Percentiles rank a stretch among this genome's conserved stretches.
Conservation (phyloP, 2,329 filamentous ascomycete species). For the Truncatella angustata region DNA sequence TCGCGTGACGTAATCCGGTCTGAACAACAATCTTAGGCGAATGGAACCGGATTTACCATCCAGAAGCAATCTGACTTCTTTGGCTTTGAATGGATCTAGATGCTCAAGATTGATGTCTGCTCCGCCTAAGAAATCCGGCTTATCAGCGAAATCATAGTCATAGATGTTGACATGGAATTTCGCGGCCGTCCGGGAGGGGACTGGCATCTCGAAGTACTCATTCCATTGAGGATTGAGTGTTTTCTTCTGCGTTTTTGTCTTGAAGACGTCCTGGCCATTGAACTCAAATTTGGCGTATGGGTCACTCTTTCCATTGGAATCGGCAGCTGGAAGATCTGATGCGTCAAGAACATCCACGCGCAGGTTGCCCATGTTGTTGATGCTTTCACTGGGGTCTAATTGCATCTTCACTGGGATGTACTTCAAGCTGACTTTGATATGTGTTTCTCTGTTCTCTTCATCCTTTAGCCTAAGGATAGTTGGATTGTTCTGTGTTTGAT, state of each 20-base stretch:
- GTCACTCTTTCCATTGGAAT: constrained; percentile 95
- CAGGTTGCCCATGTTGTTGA: constrained; percentile 97
- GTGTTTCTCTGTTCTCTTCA: constrained; percentile 72
- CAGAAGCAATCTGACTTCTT: constrained; percentile 71
- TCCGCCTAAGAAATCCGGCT: constrained; percentile 84
- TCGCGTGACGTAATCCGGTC: constrained; percentile 85
- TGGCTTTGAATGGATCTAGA: constrained; percentile 80
- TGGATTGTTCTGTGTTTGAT: constrained; percentile 71
- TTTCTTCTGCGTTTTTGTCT: constrained; percentile 96
- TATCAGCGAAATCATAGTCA: constrained; percentile 96
- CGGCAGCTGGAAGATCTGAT: constrained; percentile 83
- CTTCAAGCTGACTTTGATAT: constrained; percentile 86
- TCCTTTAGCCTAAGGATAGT: constrained; percentile 79
- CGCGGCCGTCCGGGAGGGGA: constrained; percentile 81
- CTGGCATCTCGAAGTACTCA: constrained; percentile 82
- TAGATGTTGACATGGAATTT: constrained; percentile 82
- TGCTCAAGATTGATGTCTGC: constrained; percentile 72
- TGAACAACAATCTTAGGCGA: constrained; percentile 84
- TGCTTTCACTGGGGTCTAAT: constrained; percentile 90
- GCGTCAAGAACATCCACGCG: constrained; percentile 92
- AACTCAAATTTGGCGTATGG: constrained; percentile 94
- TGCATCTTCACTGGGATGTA: constrained; percentile 94
- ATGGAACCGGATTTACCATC: constrained; percentile 89
- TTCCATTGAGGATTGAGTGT: constrained; percentile 94
- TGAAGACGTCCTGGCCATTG: constrained; percentile 86